Base-by-base conservation (phyloP, 805 yeast species). In the Saturnispora sekii region DNA sequence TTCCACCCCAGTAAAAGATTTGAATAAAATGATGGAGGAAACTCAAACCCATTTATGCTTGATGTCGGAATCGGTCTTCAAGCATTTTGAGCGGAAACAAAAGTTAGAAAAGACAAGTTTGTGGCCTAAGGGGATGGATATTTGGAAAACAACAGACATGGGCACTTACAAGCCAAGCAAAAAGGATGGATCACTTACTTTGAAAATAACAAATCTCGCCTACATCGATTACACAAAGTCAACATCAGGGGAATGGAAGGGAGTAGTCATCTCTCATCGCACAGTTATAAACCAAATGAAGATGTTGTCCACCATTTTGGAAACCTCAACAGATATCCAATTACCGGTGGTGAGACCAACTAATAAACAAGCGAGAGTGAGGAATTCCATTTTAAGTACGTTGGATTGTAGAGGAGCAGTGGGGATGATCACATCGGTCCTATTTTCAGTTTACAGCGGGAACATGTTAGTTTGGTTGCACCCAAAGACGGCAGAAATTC, bases 141-240 rank as follows among this genome's bases (percentile, higher is more conserved):
- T 82, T 57, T 83, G 94, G 84, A 81, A 79, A 58, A 89, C 97
- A 1, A 80, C 84, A 17, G 97, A 89, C 55, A 73, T 90, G 66
- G 97, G 97, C 0, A 66, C 76, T 1, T 81, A 74, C 51, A 77
- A 77, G 41, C 66, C 77, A 29, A 73, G 79, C 3, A 78, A 74
- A 52, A 74, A 76, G 44, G 69, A 66, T 6, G 80, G 72, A 15
- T 72, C 73, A 1, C 86, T 89, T 1, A 76, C 84, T 0, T 64
- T 79, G 38, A 85, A 82, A 52, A 76, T 79, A 1, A 85, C 89
- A 1, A 94, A 86, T 56, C 66, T 93, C 47, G 96, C 97, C 0
- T 93, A 93, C 56, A 89, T 93, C 11, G 98, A 93, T 64, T 93
- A 84, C 57, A 78, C 93, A 0, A 76, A 89, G 53, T 83, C 94